Base-by-base conservation (phyloP, 805 yeast species). In the Lipomyces lipofer region DNA sequence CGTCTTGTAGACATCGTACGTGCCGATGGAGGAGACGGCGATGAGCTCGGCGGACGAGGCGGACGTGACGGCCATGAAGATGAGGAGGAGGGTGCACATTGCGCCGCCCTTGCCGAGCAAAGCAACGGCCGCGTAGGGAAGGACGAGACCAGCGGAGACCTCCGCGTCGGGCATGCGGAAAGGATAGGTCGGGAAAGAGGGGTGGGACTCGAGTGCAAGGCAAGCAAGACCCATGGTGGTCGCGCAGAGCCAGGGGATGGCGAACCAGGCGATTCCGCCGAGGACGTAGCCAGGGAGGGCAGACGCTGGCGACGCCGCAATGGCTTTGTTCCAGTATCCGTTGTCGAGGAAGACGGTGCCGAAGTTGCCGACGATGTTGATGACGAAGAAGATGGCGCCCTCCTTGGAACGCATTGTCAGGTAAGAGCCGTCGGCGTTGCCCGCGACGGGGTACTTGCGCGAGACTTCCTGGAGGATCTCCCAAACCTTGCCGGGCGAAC, bases 341-440 rank as follows among this genome's bases (percentile, higher is more conserved):
- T 69, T 66, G 51, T 69, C 72, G n/a, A 62, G 49, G 57, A 67
- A 63, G 46, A 64, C 63, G 12, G 65, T 60, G 17, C 68, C 73
- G 67, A 73, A 67, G 38, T 73, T 73, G 1, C 73, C 71, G n/a
- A 72, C 73, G 43, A 71, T 76, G 70, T 85, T 90, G 69, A 91
- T 88, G 38, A 89, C 92, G 63, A 88, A 83, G 77, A 91, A 91
- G 47, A 90, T 86, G 62, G 95, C 96, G 44, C 95, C 97, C 5
- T 86, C 77, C 63, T 81, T 79, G 4, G 96, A 88, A 64, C 83
- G 79, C 88, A 92, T 86, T 29, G 98, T 92, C 64, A 92, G 75
- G 68, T 85, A 91, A 4, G 92, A 86, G 47, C 98, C 97, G 2
- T 81, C 83, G 1, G 88, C 84, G 68, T 91, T 91, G 38, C 96